A percentile compares a stretch with the other conserved stretches of the same genome.
These are phyloP conservation scores for Coprinopsis cinerea DNA, from an alignment of 768 basidiomycete genomes.

Conservation along the genomic window DNA sequence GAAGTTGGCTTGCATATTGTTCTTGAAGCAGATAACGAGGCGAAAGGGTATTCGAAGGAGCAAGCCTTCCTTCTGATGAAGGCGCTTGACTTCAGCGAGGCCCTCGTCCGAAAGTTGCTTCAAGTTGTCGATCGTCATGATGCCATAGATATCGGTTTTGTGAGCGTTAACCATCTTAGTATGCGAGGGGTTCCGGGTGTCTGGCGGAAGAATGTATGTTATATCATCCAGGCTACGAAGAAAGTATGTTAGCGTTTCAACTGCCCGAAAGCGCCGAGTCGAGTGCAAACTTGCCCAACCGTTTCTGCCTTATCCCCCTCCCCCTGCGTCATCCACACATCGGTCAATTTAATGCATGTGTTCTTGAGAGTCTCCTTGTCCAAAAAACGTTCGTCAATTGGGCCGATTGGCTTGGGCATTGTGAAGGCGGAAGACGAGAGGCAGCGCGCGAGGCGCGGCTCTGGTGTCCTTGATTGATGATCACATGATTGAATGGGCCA, in stretches of 20 bases:
- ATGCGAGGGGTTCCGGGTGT: background rate
- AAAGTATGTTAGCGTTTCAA: too few relatives aligned
- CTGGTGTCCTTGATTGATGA: too few relatives aligned
- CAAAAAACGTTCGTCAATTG: background rate
- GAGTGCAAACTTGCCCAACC: too few relatives aligned
- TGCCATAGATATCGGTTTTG: background rate
- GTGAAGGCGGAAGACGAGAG: too few relatives aligned
- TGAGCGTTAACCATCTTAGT: background rate
- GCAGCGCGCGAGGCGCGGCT: too few relatives aligned
- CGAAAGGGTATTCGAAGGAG: background rate
- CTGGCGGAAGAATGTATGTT: conserved; percentile 1
- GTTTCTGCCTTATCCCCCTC: too few relatives aligned
- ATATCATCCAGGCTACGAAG: conserved; percentile 5
- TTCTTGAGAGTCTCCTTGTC: background rate
- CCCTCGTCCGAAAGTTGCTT: background rate
- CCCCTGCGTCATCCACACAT: background rate
- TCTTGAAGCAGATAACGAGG: background rate
- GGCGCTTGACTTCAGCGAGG: background rate
- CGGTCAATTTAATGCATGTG: background rate
- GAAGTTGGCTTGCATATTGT: background rate
- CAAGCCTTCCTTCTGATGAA: too few relatives aligned
- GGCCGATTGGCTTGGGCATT: background rate
- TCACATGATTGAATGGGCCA: too few relatives aligned
- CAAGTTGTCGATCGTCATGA: background rate
- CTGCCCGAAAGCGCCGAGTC: too few relatives aligned